Conservation (phyloP, 192 early-diverging fungal genomes). For the Coemansia sp. region DNA sequence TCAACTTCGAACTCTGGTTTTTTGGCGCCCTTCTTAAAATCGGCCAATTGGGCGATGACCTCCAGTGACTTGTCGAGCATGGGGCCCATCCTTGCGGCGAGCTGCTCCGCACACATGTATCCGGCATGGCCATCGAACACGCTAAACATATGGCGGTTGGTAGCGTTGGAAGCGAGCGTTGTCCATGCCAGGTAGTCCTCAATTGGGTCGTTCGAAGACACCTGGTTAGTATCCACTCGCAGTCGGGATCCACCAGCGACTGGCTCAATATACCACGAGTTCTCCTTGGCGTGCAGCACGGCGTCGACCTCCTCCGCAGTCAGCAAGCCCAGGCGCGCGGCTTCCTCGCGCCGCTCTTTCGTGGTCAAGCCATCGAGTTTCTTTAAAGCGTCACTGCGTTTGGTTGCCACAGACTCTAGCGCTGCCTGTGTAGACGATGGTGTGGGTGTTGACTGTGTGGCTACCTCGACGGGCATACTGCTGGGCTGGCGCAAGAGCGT, state of each 20-base stretch:
- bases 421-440: slow-evolving; percentile 5
- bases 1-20: not conserved
- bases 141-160: slow-evolving; percentile 32
- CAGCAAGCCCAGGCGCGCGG: slow-evolving; percentile 21
- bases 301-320: slow-evolving; percentile 42
- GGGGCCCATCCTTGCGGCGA: slow-evolving; percentile 35
- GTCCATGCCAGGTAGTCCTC: slow-evolving; percentile 48
- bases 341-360: slow-evolving; percentile 19
- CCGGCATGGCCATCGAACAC: slow-evolving; percentile 43
- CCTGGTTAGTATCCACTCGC: slow-evolving; percentile 32
- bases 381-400: slow-evolving; percentile 26
- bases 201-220: slow-evolving; percentile 49
- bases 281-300: slow-evolving; percentile 35
- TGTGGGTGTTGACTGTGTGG: not conserved
- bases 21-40: not conserved
- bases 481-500: slow-evolving; percentile 30
- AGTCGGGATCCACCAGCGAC: not conserved
- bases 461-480: not conserved
- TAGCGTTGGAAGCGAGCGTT: slow-evolving; percentile 5
- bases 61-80: slow-evolving; percentile 35
- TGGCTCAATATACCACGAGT: slow-evolving; percentile 22
- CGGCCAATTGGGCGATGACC: slow-evolving; percentile 3
- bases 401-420: slow-evolving; percentile 39
- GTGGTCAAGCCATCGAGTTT: slow-evolving; percentile 19
- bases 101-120: slow-evolving; percentile 31